These are phyloP conservation scores for Cadophora malorum DNA, from an alignment of 2,329 filamentous ascomycete genomes.

Conservation along the genomic window DNA sequence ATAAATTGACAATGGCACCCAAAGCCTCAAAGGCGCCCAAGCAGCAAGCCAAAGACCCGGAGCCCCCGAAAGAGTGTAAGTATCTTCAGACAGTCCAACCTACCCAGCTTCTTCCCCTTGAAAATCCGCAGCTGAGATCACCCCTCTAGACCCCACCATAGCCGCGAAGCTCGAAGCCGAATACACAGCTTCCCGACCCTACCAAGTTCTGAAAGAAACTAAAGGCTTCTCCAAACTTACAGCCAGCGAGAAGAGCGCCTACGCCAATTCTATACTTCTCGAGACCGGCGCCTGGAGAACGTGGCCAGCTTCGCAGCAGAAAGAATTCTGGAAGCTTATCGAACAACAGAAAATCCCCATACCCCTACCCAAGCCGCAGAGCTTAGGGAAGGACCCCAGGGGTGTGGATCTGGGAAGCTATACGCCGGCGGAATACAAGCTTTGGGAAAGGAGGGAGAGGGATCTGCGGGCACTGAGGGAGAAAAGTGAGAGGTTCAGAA, in stretches of 20 bases:
- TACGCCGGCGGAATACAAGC: constrained; percentile 35
- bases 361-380: constrained; percentile 37
- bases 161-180: constrained; percentile 38
- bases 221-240: constrained; percentile 37
- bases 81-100: not conserved
- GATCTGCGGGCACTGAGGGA: constrained; percentile 33
- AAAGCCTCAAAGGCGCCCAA: constrained; percentile 37
- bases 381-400: constrained; percentile 37
- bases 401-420: constrained; percentile 38
- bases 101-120: not conserved
- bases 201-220: constrained; percentile 34
- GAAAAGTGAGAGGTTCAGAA: constrained; percentile 37
- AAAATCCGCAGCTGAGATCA: constrained; percentile 22
- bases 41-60: constrained; percentile 34
- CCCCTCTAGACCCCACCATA: constrained; percentile 38
- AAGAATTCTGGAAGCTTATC: constrained; percentile 40
- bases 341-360: constrained; percentile 39
- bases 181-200: constrained; percentile 39
- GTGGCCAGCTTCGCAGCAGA: constrained; percentile 38
- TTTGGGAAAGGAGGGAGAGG: constrained; percentile 34
- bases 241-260: constrained; percentile 37
- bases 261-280: constrained; percentile 37
- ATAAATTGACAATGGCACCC: constrained; percentile 38
- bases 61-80: constrained; percentile 39
- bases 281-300: constrained; percentile 38